Evolutionary conservation across 148 eudicot genomes (phyloP).

Genomic region (Persicaria tinctoria): DNA sequence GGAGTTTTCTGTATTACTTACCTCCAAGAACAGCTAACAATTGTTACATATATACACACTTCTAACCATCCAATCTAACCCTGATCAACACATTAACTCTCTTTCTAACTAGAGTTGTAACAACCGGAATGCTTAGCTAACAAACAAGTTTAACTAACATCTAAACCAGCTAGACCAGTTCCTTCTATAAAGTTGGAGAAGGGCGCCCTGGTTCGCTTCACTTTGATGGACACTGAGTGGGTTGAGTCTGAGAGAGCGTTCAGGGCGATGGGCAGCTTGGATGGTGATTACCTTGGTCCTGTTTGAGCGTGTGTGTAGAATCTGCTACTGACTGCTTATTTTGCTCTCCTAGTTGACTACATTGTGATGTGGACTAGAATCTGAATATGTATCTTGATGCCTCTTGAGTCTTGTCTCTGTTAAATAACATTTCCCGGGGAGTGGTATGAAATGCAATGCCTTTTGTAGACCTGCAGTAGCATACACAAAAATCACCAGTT

Average conservation of each 20-base stretch:
- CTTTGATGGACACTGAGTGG: conserved; percentile 44
- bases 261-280: conserved; percentile 55
- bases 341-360: not conserved
- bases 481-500: no score
- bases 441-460: not conserved
- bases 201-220: conserved; percentile 38
- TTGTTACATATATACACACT: no score
- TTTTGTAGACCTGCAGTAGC: not conserved
- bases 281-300: conserved; percentile 62
- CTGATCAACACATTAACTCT: no score
- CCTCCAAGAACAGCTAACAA: no score
- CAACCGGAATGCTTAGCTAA: no score
- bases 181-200: conserved; percentile 64
- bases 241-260: conserved; percentile 55
- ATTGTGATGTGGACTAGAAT: not conserved
- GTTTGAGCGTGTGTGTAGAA: conserved; percentile 12
- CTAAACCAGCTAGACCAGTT: no score
- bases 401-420: not conserved
- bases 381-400: not conserved
- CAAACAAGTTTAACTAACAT: no score
- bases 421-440: no score
- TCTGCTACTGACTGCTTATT: not conserved
- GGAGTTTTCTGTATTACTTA: no score
- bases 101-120: no score
- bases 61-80: no score